phyloP scores from a whole-genome alignment of 495 filamentous ascomycete genomes.

The Penicillium chermesinum region DNA sequence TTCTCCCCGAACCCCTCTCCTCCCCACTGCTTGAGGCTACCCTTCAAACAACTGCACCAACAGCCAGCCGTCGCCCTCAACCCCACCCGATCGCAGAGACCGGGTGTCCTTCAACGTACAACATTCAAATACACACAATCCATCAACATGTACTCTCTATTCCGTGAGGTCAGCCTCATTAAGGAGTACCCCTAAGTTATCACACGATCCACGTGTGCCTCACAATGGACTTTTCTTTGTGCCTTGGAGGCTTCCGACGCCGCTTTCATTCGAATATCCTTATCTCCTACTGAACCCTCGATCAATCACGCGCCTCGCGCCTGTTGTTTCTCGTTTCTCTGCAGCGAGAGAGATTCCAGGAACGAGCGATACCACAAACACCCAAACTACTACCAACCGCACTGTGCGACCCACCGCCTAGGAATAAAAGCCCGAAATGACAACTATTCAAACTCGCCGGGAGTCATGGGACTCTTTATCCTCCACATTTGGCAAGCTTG shows the following conservation, averaged over 20 bases:
- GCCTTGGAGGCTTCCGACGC: slow-evolving; percentile 36
- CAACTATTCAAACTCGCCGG: slow-evolving; percentile 19
- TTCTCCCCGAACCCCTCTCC: background rate
- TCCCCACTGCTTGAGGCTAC: background rate
- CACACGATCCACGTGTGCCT: slow-evolving; percentile 24
- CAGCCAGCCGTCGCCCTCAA: background rate
- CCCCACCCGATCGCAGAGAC: slow-evolving; percentile 2
- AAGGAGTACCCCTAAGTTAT: slow-evolving; percentile 26
- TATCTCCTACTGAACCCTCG: slow-evolving; percentile 8
- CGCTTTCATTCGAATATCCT: slow-evolving; percentile 9
- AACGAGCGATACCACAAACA: slow-evolving; percentile 4
- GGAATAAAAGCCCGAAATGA: slow-evolving; percentile 19
- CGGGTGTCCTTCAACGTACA: background rate
- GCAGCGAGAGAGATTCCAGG: background rate
- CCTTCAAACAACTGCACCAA: background rate
- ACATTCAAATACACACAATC: slow-evolving; percentile 4
- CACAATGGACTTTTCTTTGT: slow-evolving; percentile 31
- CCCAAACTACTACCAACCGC: background rate
- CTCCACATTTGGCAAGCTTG: slow-evolving; percentile 36
- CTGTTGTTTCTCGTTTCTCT: background rate
- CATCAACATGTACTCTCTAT: slow-evolving; percentile 26
- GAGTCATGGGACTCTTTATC: slow-evolving; percentile 43
- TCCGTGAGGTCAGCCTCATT: slow-evolving; percentile 22
- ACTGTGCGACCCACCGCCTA: background rate
- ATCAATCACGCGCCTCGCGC: slow-evolving; percentile 4